These are phyloP conservation scores for Conoideocrella luteorostrata DNA, from an alignment of 2,329 filamentous ascomycete species.

Conservation along the genomic window DNA sequence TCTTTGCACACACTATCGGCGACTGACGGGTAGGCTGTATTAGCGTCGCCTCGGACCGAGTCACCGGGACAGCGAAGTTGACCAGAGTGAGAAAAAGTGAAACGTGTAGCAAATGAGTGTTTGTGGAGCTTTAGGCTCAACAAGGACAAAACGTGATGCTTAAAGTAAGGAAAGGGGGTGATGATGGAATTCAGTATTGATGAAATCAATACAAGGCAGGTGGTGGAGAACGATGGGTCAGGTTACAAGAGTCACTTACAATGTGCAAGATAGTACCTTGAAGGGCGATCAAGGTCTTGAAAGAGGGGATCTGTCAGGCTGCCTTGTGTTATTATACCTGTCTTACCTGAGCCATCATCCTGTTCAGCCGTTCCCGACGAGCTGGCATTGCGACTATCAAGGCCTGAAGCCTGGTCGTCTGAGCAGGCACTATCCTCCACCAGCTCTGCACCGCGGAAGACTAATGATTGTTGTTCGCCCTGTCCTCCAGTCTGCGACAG, in stretches of 20 bases:
- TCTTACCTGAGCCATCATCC: neutral
- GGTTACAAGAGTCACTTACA: slow-evolving; percentile 36
- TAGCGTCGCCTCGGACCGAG: too few species aligned
- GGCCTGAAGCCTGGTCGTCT: neutral
- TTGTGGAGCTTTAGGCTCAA: too few species aligned
- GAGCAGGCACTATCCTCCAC: neutral
- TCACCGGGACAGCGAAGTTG: too few species aligned
- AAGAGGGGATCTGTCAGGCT: slow-evolving; percentile 48
- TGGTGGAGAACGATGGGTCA: too few species aligned
- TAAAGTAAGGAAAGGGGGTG: too few species aligned
- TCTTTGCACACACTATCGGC: slow-evolving; percentile 46
- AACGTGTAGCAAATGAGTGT: too few species aligned
- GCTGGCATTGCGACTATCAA: neutral
- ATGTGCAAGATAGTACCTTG: slow-evolving; percentile 42
- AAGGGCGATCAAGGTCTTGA: slow-evolving; percentile 42
- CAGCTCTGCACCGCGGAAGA: neutral
- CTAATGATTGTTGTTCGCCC: neutral
- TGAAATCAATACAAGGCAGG: too few species aligned
- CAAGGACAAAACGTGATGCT: too few species aligned
- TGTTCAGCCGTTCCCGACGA: neutral
- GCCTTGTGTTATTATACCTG: neutral
- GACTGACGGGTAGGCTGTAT: slow-evolving; percentile 27
- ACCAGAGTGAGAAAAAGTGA: neutral
- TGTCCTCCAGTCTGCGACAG: neutral
- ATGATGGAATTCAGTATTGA: too few species aligned